Percentiles rank a stretch among this genome's conserved stretches.
phyloP scores from a whole-genome alignment of 2,329 filamentous ascomycete genomes.

The Claviceps purpurea region DNA sequence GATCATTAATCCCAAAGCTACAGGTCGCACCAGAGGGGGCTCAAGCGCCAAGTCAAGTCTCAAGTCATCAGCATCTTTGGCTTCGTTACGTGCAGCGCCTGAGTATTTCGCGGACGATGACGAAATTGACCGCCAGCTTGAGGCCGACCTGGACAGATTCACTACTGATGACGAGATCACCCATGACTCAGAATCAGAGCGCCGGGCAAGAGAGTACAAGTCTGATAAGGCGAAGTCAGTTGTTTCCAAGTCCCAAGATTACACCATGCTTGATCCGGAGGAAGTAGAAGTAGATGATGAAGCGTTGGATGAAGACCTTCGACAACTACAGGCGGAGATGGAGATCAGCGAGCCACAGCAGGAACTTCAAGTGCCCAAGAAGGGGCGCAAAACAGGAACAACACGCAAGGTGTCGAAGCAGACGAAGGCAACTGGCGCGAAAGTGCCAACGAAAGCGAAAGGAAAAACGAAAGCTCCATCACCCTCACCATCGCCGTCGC shows the following conservation, averaged over 20 bases:
- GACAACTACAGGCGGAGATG: conserved; percentile 36
- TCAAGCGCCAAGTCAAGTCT: conserved; percentile 25
- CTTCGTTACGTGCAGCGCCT: conserved; percentile 27
- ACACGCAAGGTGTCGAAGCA: conserved; percentile 40
- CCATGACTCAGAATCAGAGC: conserved; percentile 32
- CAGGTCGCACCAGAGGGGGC: conserved; percentile 21
- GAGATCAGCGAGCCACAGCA: conserved; percentile 23
- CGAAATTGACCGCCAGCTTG: conserved; percentile 51
- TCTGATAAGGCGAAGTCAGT: conserved; percentile 16
- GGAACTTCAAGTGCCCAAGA: conserved; percentile 35
- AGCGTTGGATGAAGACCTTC: conserved; percentile 37
- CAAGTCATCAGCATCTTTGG: conserved; percentile 35
- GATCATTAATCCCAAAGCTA: conserved; percentile 20
- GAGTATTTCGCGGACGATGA: conserved; percentile 42
- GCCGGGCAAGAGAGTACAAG: conserved; percentile 17
- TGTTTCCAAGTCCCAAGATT: conserved; percentile 23
- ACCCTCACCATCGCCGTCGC: conserved; percentile 7
- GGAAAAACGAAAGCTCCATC: conserved; percentile 21
- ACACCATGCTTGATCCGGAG: conserved; percentile 39
- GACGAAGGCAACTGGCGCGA: conserved; percentile 19
- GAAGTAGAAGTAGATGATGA: conserved; percentile 32
- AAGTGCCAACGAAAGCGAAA: too few relatives aligned
- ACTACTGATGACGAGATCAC: conserved; percentile 37
- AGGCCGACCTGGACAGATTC: conserved; percentile 48
- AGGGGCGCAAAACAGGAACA: conserved; percentile 37